Evolutionary conservation across 164 flowering plant genomes (phyloP).

Genomic region (Piper longum): DNA sequence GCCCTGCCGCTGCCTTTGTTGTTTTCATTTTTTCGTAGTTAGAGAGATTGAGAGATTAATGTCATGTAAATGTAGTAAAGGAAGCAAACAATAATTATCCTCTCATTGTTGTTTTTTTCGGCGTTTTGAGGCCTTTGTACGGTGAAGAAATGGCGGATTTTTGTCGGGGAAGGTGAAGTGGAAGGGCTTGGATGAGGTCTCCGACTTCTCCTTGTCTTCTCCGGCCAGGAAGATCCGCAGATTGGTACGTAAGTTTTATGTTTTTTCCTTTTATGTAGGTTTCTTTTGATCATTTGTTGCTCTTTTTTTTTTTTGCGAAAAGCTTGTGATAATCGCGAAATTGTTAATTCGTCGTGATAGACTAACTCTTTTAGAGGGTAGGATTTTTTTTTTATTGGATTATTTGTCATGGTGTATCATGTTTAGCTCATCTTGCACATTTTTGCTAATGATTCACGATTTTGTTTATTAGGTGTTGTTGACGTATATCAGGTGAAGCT

Average conservation of each 20-base stretch:
- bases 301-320: background rate
- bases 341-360: too few species aligned
- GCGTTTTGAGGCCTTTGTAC: background rate
- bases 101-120: background rate
- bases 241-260: slow-evolving; percentile 28
- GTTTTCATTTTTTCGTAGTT: background rate
- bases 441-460: too few species aligned
- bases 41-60: background rate
- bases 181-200: slow-evolving; percentile 59
- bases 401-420: too few species aligned
- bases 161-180: slow-evolving; percentile 43
- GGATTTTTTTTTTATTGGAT: too few species aligned
- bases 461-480: too few species aligned
- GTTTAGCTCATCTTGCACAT: too few species aligned
- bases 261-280: background rate
- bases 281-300: background rate
- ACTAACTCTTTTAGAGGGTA: too few species aligned
- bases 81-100: too few species aligned
- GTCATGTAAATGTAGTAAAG: too few species aligned
- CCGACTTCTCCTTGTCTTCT: slow-evolving; percentile 75
- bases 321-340: too few species aligned
- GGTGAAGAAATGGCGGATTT: slow-evolving; percentile 10
- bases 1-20: background rate
- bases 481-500: too few species aligned
- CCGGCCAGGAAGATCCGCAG: slow-evolving; percentile 80